Conservation (phyloP, 2,329 filamentous ascomycete genomes). For the Pyrenochaeta sp. region DNA sequence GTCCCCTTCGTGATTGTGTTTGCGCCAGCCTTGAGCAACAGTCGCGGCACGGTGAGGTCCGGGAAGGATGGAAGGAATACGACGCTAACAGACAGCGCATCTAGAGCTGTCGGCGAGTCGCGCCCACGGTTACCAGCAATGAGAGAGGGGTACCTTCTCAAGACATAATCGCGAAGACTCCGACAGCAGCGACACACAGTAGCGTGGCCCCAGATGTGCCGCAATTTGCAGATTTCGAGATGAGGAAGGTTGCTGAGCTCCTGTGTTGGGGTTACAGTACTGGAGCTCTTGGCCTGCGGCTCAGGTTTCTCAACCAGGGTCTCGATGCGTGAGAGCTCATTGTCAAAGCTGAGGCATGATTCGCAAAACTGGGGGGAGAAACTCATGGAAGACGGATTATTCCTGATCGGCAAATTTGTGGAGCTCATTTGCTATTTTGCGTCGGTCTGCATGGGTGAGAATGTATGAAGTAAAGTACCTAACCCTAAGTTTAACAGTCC, state of each 20-base stretch:
- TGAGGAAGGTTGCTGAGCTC: slow-evolving; percentile 3
- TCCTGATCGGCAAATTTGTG: slow-evolving; percentile 3
- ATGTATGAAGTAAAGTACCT: too few species aligned
- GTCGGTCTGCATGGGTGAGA: too few species aligned
- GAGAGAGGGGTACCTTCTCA: slow-evolving; percentile 2
- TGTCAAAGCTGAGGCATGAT: slow-evolving; percentile 9
- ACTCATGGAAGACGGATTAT: background rate
- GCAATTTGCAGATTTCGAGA: slow-evolving; percentile 7
- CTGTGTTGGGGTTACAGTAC: background rate
- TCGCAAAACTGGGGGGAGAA: slow-evolving; percentile 7
- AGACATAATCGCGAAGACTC: slow-evolving; percentile 8
- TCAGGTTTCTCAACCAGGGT: slow-evolving; percentile 6
- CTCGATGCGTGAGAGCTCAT: slow-evolving; percentile 11
- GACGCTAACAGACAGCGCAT: slow-evolving; percentile 1
- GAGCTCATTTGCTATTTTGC: background rate
- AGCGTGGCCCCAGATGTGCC: slow-evolving; percentile 11
- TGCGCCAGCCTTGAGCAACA: slow-evolving; percentile 1
- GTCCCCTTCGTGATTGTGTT: background rate
- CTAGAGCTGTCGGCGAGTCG: background rate
- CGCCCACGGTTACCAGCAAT: background rate
- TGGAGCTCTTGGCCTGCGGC: slow-evolving; percentile 6
- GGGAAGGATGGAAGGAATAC: slow-evolving; percentile 1
- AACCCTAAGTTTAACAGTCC: too few species aligned
- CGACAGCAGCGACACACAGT: slow-evolving; percentile 6
- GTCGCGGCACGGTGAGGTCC: slow-evolving; percentile 1